Percentiles rank a stretch among this genome's conserved stretches.
Conservation (phyloP, 2,329 filamentous ascomycete genomes). For the Chaetomiaceae sp. region DNA sequence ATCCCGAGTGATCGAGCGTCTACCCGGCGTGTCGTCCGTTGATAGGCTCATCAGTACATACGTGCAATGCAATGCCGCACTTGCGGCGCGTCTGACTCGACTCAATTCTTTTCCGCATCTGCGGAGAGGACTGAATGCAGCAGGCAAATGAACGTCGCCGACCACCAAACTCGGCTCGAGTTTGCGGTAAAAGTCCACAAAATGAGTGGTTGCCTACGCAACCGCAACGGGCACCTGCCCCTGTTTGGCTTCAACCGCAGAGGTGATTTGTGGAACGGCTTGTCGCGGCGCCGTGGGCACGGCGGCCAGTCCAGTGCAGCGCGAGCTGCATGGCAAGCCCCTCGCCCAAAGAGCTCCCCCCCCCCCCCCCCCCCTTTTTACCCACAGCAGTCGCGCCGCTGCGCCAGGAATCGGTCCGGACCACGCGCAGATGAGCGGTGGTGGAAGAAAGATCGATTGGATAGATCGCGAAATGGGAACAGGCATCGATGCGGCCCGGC, state of each 20-base stretch:
- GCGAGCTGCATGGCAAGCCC: not conserved
- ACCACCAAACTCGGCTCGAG: no score
- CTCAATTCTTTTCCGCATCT: not conserved
- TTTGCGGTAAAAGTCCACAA: constrained; percentile 11
- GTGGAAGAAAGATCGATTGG: not conserved
- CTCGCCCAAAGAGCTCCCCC: not conserved
- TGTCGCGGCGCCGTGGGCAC: not conserved
- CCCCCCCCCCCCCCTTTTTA: no score
- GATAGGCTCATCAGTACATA: constrained; percentile 8
- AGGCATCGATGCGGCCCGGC: not conserved
- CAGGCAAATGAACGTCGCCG: not conserved
- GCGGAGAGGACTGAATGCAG: not conserved
- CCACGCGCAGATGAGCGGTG: not conserved
- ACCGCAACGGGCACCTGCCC: constrained; percentile 1
- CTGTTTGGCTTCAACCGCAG: not conserved
- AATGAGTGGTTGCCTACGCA: constrained; percentile 10
- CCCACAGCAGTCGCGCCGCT: not conserved
- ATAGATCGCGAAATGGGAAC: not conserved
- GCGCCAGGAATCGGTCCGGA: not conserved
- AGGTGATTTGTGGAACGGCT: not conserved
- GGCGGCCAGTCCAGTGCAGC: not conserved
- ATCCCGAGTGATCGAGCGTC: not conserved
- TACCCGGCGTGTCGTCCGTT: constrained; percentile 9
- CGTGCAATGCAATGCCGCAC: no score
- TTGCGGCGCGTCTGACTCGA: not conserved